These are phyloP conservation scores for Leucogyrophana mollusca DNA, from an alignment of 768 basidiomycete genomes.

Conservation along the genomic window DNA sequence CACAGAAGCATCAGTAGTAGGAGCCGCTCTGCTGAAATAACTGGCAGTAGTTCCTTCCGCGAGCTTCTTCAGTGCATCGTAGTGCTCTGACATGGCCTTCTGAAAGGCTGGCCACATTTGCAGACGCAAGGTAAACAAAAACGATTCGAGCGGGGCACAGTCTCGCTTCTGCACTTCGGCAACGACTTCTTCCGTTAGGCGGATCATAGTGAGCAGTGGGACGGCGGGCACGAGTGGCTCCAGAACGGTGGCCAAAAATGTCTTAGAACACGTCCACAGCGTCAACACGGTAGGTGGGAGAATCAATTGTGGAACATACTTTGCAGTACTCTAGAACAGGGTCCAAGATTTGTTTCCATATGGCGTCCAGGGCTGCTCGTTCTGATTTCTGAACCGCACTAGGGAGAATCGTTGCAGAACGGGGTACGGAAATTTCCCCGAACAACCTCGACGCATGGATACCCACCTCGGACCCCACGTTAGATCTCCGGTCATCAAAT, in stretches of 20 bases:
- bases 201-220: constrained; percentile 87
- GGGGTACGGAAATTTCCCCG: constrained; percentile 18
- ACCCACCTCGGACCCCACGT: constrained; percentile 52
- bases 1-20: constrained; percentile 70
- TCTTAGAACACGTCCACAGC: constrained; percentile 35
- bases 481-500: constrained; percentile 40
- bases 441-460: constrained; percentile 26
- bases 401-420: constrained; percentile 23
- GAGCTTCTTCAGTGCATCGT: constrained; percentile 78
- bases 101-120: constrained; percentile 95
- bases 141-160: constrained; percentile 79
- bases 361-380: constrained; percentile 52
- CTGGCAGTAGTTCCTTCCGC: constrained; percentile 68
- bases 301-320: constrained; percentile 36
- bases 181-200: constrained; percentile 81
- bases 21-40: constrained; percentile 59
- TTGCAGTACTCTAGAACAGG: constrained; percentile 86
- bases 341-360: constrained; percentile 94
- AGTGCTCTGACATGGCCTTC: constrained; percentile 81
- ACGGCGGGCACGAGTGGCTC: constrained; percentile 74
- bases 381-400: constrained; percentile 53
- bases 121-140: constrained; percentile 76
- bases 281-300: not conserved
- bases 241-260: constrained; percentile 65
- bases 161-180: constrained; percentile 72